These are phyloP conservation scores for Didymella keratinophila DNA, from an alignment of 2,329 filamentous ascomycete species.

Conservation along the genomic window DNA sequence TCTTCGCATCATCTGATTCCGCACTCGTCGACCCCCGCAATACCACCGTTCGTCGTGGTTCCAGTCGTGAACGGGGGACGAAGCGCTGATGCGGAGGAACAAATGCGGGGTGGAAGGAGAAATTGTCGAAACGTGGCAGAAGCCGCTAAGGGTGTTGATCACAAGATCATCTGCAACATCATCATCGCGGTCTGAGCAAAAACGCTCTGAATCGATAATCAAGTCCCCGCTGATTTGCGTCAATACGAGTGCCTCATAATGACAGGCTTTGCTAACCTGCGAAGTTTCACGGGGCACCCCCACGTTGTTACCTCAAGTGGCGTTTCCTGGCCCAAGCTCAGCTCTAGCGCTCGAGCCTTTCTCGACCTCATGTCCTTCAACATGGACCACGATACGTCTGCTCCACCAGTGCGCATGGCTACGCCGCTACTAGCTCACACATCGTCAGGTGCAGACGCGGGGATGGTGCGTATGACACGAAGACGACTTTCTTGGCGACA, in stretches of 20 bases:
- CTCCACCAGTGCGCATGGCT: slow-evolving; percentile 14
- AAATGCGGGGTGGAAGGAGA: slow-evolving; percentile 33
- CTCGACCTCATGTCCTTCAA: slow-evolving; percentile 22
- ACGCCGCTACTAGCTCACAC: not conserved
- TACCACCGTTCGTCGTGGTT: slow-evolving; percentile 38
- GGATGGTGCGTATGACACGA: not conserved
- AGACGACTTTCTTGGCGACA: not conserved
- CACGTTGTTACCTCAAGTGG: slow-evolving; percentile 37
- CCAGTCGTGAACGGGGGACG: slow-evolving; percentile 35
- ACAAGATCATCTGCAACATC: slow-evolving; percentile 15
- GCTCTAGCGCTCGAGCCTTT: slow-evolving; percentile 25
- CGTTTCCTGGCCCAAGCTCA: slow-evolving; percentile 28
- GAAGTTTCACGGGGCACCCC: slow-evolving; percentile 26
- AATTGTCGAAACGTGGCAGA: slow-evolving; percentile 46
- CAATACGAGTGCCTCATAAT: slow-evolving; percentile 5
- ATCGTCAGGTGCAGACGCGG: not conserved
- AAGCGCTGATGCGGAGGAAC: slow-evolving; percentile 33
- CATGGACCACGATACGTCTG: slow-evolving; percentile 1
- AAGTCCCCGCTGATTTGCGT: not conserved
- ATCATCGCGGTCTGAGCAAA: not conserved
- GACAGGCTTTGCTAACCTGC: slow-evolving; percentile 8
- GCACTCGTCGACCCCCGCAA: slow-evolving; percentile 26
- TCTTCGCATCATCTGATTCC: slow-evolving; percentile 50
- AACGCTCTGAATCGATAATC: slow-evolving; percentile 3
- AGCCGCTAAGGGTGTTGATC: not conserved